Conservation (phyloP, 2,329 filamentous ascomycete genomes). For the Fusarium sp. region DNA sequence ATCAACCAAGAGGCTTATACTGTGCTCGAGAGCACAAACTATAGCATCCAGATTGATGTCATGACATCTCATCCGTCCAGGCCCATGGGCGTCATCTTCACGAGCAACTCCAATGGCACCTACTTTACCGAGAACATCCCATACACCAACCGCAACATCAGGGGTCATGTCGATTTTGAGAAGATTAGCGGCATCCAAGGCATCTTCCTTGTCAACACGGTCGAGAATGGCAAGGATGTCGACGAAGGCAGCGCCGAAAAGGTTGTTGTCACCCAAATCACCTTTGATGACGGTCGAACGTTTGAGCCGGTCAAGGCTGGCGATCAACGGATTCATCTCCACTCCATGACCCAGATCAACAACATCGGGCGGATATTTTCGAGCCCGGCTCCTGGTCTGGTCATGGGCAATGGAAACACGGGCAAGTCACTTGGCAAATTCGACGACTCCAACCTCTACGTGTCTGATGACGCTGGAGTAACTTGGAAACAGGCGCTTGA, state of each 20-base stretch:
- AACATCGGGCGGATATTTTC: constrained; percentile 92
- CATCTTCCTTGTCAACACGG: constrained; percentile 88
- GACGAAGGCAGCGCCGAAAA: constrained; percentile 68
- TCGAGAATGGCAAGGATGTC: constrained; percentile 86
- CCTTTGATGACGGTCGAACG: constrained; percentile 93
- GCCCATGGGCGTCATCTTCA: constrained; percentile 89
- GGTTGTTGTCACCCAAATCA: constrained; percentile 83
- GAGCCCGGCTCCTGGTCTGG: constrained; percentile 89
- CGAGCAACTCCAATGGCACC: constrained; percentile 96
- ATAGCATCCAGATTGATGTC: constrained; percentile 97
- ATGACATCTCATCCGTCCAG: constrained; percentile 74
- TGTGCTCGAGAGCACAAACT: constrained; percentile 93
- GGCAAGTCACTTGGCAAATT: constrained; percentile 80
- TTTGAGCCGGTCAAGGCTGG: constrained; percentile 80
- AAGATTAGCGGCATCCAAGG: constrained; percentile 93
- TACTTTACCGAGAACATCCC: constrained; percentile 94
- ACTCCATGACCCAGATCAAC: constrained; percentile 87
- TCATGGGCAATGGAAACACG: constrained; percentile 94
- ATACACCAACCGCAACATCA: constrained; percentile 85
- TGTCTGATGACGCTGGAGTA: constrained; percentile 91
- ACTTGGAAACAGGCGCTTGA: constrained; percentile 83
- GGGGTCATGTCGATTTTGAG: constrained; percentile 91
- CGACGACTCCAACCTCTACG: constrained; percentile 80
- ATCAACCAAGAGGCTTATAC: constrained; percentile 91
- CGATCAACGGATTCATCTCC: constrained; percentile 81